phyloP scores from a whole-genome alignment of 176 grass and related monocot genomes.

The Stipa capillata region DNA sequence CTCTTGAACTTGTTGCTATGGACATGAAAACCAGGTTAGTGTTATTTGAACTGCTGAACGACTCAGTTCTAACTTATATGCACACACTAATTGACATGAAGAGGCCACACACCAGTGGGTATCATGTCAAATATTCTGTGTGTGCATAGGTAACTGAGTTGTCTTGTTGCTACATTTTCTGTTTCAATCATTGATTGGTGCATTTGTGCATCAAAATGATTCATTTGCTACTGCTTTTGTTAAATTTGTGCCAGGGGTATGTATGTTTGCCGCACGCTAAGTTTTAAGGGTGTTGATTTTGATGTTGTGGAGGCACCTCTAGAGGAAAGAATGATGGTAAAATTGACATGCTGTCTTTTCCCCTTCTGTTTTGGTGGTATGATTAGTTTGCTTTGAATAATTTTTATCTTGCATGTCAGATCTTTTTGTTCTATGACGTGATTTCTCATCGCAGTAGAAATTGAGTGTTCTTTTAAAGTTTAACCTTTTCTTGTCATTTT shows the following conservation, averaged over 20 bases:
- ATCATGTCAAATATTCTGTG: neutral
- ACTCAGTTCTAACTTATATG: neutral
- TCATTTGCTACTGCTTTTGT: neutral
- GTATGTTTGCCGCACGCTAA: slow-evolving; percentile 92
- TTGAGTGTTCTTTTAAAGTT: neutral
- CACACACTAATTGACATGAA: neutral
- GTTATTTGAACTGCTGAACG: neutral
- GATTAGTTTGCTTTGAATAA: neutral
- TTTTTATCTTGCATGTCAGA: neutral
- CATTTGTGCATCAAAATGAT: neutral
- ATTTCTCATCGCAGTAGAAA: neutral
- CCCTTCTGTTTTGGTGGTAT: slow-evolving; percentile 1
- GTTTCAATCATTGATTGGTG: neutral
- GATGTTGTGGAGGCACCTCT: slow-evolving; percentile 80
- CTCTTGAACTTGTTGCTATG: slow-evolving; percentile 98
- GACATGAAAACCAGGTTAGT: slow-evolving; percentile 97
- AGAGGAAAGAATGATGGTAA: slow-evolving; percentile 96
- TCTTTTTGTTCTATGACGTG: neutral
- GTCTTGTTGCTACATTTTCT: neutral
- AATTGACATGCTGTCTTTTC: neutral
- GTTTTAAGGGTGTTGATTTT: slow-evolving; percentile 84
- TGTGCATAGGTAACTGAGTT: neutral
- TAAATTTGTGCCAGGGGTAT: slow-evolving; percentile 65
- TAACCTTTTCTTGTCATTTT: neutral
- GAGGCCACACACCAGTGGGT: neutral